Conservation (phyloP, 169 alveolate genomes). For the Cryptosporidium parvum region DNA sequence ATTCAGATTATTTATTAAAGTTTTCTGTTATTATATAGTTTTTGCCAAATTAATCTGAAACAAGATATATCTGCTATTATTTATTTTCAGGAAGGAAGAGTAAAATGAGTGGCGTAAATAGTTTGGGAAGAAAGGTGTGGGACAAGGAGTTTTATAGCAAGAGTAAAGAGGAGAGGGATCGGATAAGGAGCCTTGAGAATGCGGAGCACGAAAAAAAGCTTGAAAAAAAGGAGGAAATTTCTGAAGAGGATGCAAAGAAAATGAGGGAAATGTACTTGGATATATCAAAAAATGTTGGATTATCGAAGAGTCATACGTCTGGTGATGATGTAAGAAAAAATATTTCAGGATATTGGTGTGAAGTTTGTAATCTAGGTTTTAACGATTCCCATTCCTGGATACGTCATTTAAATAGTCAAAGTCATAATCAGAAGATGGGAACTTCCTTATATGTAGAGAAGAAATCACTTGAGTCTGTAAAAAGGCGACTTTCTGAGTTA, state of each 20-base stretch:
- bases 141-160: constrained; percentile 63
- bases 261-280: constrained; percentile 46
- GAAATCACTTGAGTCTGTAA: constrained; percentile 64
- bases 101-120: constrained; percentile 23
- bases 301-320: background rate
- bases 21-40: too few species aligned
- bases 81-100: background rate
- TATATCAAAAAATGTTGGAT: constrained; percentile 17
- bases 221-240: background rate
- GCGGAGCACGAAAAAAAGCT: background rate
- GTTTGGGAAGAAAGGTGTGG: constrained; percentile 60
- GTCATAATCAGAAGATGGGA: constrained; percentile 52
- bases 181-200: constrained; percentile 2
- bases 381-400: constrained; percentile 73
- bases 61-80: background rate
- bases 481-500: constrained; percentile 12
- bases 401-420: constrained; percentile 49
- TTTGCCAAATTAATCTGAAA: background rate
- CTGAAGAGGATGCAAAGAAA: background rate
- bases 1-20: too few species aligned
- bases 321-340: background rate
- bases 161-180: constrained; percentile 30
- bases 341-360: constrained; percentile 60
- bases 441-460: constrained; percentile 39
- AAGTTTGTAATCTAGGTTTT: constrained; percentile 19